These are phyloP conservation scores for Thelonectria discophora DNA, from an alignment of 2,329 filamentous ascomycete genomes.

Conservation along the genomic window DNA sequence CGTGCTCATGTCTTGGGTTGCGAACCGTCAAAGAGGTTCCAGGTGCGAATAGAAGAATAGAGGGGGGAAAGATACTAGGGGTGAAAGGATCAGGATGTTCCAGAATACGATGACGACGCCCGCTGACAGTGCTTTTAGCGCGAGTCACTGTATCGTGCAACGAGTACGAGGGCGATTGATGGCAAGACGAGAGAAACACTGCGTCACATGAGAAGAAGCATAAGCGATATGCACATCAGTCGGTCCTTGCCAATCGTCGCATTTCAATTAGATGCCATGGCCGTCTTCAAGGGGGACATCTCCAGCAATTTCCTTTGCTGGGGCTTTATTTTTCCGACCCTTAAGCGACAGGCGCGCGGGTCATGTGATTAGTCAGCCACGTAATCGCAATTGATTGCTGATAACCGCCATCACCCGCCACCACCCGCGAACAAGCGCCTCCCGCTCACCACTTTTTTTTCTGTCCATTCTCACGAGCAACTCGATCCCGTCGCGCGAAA, in stretches of 20 bases:
- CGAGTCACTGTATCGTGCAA: too few species aligned
- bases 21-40: slow-evolving; percentile 25
- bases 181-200: neutral
- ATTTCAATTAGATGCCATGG: neutral
- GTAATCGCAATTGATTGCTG: too few species aligned
- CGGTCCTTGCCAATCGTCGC: slow-evolving; percentile 11
- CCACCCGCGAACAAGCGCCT: neutral
- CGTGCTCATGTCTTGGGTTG: slow-evolving; percentile 34
- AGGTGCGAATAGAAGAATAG: slow-evolving; percentile 2
- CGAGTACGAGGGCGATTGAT: neutral
- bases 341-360: slow-evolving; percentile 13
- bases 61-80: slow-evolving; percentile 2
- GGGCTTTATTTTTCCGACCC: slow-evolving; percentile 11
- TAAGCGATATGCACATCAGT: neutral
- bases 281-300: too few species aligned
- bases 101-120: slow-evolving; percentile 17
- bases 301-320: slow-evolving; percentile 3
- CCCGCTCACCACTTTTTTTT: slow-evolving; percentile 6
- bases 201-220: neutral
- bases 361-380: too few species aligned
- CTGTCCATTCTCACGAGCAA: neutral
- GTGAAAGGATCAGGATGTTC: neutral
- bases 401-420: too few species aligned
- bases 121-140: neutral
- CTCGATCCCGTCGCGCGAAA: slow-evolving; percentile 13